These are phyloP conservation scores for Mycena alexandri DNA, from an alignment of 768 basidiomycete genomes.

Conservation along the genomic window DNA sequence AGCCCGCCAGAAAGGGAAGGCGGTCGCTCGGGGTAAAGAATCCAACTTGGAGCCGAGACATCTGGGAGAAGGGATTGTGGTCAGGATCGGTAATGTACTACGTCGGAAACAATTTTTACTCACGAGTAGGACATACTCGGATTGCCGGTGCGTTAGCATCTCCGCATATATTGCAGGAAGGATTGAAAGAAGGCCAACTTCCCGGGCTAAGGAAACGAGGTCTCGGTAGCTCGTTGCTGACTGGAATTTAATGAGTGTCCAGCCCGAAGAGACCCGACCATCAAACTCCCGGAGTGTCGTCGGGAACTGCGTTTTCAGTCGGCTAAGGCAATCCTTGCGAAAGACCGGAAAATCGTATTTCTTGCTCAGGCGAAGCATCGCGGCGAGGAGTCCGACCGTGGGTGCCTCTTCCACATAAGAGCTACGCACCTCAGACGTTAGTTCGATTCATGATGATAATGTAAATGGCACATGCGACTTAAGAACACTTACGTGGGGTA, in stretches of 20 bases:
- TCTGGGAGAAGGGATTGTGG: no score
- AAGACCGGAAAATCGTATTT: background rate
- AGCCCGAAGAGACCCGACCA: no score
- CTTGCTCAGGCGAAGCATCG: background rate
- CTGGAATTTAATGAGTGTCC: background rate
- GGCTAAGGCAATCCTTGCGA: conserved; percentile 25
- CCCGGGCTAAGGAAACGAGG: background rate
- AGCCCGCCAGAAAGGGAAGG: conserved; percentile 6
- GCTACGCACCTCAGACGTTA: no score
- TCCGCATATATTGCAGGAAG: background rate
- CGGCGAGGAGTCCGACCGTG: background rate
- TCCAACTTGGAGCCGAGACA: background rate
- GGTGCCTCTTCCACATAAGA: background rate
- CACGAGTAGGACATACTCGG: background rate
- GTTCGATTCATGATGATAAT: no score
- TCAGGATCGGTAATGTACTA: no score
- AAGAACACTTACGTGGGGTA: conserved; percentile 21
- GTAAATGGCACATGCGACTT: background rate
- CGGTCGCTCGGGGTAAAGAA: background rate
- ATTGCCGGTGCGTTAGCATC: no score
- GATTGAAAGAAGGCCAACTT: conserved; percentile 2
- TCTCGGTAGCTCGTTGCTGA: no score
- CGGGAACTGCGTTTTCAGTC: background rate
- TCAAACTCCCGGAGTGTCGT: background rate
- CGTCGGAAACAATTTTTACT: no score